Percentiles rank a stretch among this genome's conserved stretches.
These are phyloP conservation scores for Moesziomyces parantarcticus DNA, from an alignment of 1,284 basidiomycete species.

Conservation along the genomic window DNA sequence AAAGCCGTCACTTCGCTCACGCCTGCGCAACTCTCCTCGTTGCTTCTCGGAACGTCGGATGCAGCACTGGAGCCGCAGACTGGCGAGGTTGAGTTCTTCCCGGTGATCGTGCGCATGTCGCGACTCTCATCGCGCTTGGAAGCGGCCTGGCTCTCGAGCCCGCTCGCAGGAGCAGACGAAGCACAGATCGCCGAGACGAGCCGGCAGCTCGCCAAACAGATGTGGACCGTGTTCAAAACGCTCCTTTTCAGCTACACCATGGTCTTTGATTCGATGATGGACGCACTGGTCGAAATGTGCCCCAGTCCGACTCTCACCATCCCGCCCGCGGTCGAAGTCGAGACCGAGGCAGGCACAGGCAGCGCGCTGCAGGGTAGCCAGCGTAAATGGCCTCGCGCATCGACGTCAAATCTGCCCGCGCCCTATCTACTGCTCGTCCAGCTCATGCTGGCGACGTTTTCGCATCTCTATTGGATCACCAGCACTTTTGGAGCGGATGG, in stretches of 20 bases:
- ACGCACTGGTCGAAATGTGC: slow-evolving; percentile 62
- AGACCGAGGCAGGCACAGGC: slow-evolving; percentile 8
- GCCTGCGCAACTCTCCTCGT: slow-evolving; percentile 34
- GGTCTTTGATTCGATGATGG: slow-evolving; percentile 64
- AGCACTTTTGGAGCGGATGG: slow-evolving; percentile 61
- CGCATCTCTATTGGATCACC: slow-evolving; percentile 61
- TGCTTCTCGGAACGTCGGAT: slow-evolving; percentile 36
- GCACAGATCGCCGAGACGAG: slow-evolving; percentile 35
- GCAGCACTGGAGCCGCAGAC: slow-evolving; percentile 10
- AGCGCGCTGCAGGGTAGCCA: slow-evolving; percentile 2
- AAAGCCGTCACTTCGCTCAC: slow-evolving; percentile 29
- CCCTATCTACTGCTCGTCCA: slow-evolving; percentile 52
- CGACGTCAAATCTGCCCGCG: slow-evolving; percentile 54
- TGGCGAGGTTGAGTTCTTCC: slow-evolving; percentile 26
- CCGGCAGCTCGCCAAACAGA: slow-evolving; percentile 34
- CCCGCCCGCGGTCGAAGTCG: slow-evolving; percentile 15
- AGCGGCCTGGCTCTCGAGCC: slow-evolving; percentile 34
- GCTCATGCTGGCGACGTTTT: slow-evolving; percentile 50
- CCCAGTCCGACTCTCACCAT: slow-evolving; percentile 56
- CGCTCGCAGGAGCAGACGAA: slow-evolving; percentile 36
- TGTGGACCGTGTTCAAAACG: slow-evolving; percentile 64
- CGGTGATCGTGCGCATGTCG: slow-evolving; percentile 45
- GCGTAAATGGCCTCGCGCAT: slow-evolving; percentile 42
- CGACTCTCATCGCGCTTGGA: slow-evolving; percentile 36
- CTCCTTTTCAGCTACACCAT: slow-evolving; percentile 63